Evolutionary conservation across 805 yeast genomes (phyloP).

Genomic region (Grigorovia yakushimaensis): DNA sequence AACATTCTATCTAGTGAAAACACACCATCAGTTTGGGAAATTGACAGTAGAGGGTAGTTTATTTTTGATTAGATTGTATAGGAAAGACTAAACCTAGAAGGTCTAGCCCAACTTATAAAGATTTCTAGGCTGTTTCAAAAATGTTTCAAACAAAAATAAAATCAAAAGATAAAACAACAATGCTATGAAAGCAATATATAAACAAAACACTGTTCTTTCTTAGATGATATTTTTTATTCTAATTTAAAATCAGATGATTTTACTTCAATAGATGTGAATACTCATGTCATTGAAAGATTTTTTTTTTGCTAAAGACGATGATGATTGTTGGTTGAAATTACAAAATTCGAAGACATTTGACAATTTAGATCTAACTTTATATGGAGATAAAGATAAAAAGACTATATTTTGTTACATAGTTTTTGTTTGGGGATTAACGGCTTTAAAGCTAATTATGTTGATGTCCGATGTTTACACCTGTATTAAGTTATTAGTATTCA

Average conservation of each 20-base stretch:
- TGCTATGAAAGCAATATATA: neutral
- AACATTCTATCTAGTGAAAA: neutral
- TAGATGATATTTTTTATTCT: too few species aligned
- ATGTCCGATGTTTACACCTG: slow-evolving; percentile 75
- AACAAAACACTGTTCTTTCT: neutral
- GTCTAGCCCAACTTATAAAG: neutral
- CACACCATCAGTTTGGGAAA: too few species aligned
- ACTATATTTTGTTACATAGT: slow-evolving; percentile 16
- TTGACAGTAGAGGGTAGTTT: too few species aligned
- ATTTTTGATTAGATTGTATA: neutral
- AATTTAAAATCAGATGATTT: too few species aligned
- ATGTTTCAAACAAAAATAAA: slow-evolving; percentile 1
- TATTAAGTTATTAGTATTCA: slow-evolving; percentile 59
- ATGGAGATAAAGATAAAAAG: slow-evolving; percentile 13
- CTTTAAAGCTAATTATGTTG: slow-evolving; percentile 45
- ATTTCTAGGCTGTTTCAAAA: neutral
- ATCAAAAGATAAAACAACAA: neutral
- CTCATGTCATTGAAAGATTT: neutral
- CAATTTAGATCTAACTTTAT: slow-evolving; percentile 17
- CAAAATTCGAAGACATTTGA: slow-evolving; percentile 21
- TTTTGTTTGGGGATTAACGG: slow-evolving; percentile 26
- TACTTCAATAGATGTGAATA: too few species aligned
- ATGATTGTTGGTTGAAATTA: slow-evolving; percentile 3
- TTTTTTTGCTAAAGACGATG: slow-evolving; percentile 2
- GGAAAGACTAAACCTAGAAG: neutral